Evolutionary conservation across 176 grass and related monocot genomes (phyloP), one percentile per base, ranked within the genome.

Genomic region (Avena insularis): DNA sequence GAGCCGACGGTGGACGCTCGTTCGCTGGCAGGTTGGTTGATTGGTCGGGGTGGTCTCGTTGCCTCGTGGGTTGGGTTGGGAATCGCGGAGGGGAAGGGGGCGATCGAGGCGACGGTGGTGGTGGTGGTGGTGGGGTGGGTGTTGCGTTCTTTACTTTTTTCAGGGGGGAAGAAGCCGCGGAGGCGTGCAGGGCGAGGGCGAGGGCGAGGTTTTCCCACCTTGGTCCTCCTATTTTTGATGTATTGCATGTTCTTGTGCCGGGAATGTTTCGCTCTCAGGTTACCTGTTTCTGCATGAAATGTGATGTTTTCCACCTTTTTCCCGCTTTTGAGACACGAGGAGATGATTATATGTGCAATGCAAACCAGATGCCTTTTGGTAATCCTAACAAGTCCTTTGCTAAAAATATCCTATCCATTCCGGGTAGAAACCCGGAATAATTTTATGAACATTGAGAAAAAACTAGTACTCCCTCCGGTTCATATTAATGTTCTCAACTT

Each of bases 221-320:
- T 15, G 72, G 51, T 78, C 89, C 89, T 64, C 79, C 89, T 83
- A 79, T 90, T 71, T 83, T 71, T 56, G 84, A 78, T 83, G 61
- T 78, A 90, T 90, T 90, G 57, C 82, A 80, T 71, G 77, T 43
- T 69, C 71, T 38, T 40, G 5, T 16, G 12, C 72, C 46, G 1
- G 23, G 21, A 31, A 23, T 12, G 33, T 40, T 38, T 46, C 4
- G 5, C 36, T 45, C 68, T 40, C 66, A 6, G 5, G 64, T 20
- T 38, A 5, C 8, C 31, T 19, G 6, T 43, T 43, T 43, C 6
- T 43, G 38, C 38, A 40, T 43, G 38, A 71, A n/a, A 20, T n/a
- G 38, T 57, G 55, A 57, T 8, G 20, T 71, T 38, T 19, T 12
- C 9, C 58, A 10, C 19, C 2, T 58, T 20, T 58, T 7, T 58